These are phyloP conservation scores for Leccinum subgranulosum DNA, from an alignment of 768 basidiomycete species.

Conservation along the genomic window DNA sequence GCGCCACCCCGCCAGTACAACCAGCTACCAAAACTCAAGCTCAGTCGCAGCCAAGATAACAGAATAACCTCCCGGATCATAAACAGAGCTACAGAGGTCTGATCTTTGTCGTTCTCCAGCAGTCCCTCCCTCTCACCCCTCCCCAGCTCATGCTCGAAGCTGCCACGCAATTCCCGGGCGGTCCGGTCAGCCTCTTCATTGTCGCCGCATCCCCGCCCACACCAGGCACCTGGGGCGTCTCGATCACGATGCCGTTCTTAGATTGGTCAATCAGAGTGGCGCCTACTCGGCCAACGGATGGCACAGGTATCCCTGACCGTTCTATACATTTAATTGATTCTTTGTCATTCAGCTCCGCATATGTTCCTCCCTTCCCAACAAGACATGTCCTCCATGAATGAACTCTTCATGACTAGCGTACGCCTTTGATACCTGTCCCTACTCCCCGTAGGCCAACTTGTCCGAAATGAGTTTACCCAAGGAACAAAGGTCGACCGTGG, in stretches of 20 bases:
- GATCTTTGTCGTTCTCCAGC: slow-evolving; percentile 4
- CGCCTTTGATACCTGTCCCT: neutral
- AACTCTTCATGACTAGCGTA: slow-evolving; percentile 49
- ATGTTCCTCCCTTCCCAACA: no score
- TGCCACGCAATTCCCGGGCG: slow-evolving; percentile 29
- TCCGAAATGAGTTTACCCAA: no score
- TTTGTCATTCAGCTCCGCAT: slow-evolving; percentile 43
- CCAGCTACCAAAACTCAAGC: slow-evolving; percentile 39
- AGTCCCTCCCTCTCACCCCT: neutral
- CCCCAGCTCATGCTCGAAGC: slow-evolving; percentile 28
- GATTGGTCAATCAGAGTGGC: slow-evolving; percentile 39
- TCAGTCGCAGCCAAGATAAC: slow-evolving; percentile 42
- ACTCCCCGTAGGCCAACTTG: no score
- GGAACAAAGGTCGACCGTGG: neutral
- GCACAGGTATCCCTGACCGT: slow-evolving; percentile 37
- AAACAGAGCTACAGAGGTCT: slow-evolving; percentile 44
- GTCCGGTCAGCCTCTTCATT: slow-evolving; percentile 43
- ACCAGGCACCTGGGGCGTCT: slow-evolving; percentile 28
- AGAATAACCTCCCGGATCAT: slow-evolving; percentile 44
- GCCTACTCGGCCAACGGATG: slow-evolving; percentile 41
- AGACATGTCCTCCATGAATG: slow-evolving; percentile 47
- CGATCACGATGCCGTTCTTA: slow-evolving; percentile 23
- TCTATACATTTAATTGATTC: slow-evolving; percentile 17
- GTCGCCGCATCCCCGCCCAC: slow-evolving; percentile 49
- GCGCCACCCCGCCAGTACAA: slow-evolving; percentile 40